Evolutionary conservation across 306 rosid species (phyloP), one percentile per base, ranked within the genome.

Genomic region (Cotoneaster glaucophyllus): DNA sequence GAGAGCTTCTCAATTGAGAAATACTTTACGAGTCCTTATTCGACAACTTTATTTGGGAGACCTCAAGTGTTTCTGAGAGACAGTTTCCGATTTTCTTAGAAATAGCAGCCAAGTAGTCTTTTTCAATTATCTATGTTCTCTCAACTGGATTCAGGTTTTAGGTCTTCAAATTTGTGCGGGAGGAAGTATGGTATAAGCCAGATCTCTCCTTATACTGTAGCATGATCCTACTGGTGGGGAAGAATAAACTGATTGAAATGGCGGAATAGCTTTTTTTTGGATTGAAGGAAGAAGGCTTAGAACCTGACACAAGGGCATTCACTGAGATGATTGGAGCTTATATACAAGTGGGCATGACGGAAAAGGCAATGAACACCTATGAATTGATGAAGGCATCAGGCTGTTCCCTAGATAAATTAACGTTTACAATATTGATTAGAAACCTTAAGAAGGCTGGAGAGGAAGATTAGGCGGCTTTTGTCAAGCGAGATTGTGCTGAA

Each of bases 241-340:
- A 83, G 85, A 88, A 85, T 74, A 83, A 84, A 80, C 78, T 71
- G 81, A 77, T 77, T 50, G 84, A 84, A 41, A 78, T 37, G 87
- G 97, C 88, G 17, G 92, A 90, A 67, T 88, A 88, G 77, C 11
- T 92, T 58, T 85, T 90, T 17, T 50, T 26, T 61, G 69, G 78
- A 56, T 78, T 83, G 17, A 71, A 65, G 79, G 73, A 73, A 56
- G 87, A 83, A 50, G 88, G 93, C 21, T 71, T 92, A 64, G 79
- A 85, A 57, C 89, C 90, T 5, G 86, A 88, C 74, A 78, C 93
- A 2, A 88, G 93, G 79, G 81, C 84, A 56, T 87, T 82, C 57
- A 86, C 82, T 54, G 93, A 92, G 84, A 84, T 92, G 90, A 92
- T 92, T 66, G 97, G 97, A 71, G 90, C 84, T 21, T 92, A 92